phyloP scores from a whole-genome alignment of 441 rosid genomes.

The Syzygium syzygioides region DNA sequence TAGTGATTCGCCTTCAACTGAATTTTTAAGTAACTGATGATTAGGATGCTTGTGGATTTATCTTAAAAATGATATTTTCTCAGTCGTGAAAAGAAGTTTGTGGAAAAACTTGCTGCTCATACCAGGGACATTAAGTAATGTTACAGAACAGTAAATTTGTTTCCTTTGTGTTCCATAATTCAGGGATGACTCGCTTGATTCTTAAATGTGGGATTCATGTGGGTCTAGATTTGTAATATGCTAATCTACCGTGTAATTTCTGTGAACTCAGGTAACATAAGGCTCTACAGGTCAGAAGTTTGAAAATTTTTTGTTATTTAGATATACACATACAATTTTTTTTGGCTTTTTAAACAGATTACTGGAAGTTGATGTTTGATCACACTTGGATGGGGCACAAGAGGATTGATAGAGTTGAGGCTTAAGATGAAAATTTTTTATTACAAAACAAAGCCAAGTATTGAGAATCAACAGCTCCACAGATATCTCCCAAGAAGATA shows the following conservation, averaged over 20 bases:
- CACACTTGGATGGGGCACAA: background rate
- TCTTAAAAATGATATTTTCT: background rate
- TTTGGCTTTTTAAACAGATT: background rate
- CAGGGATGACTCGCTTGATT: background rate
- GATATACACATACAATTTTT: background rate
- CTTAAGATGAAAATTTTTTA: background rate
- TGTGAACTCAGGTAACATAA: no score
- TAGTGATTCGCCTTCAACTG: background rate
- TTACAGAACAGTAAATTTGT: background rate
- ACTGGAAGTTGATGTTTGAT: background rate
- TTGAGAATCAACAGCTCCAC: background rate
- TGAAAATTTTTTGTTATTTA: no score
- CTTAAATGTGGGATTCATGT: background rate
- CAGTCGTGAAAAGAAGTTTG: background rate
- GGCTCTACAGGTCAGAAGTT: no score
- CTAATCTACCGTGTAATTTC: background rate
- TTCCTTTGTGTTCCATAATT: background rate
- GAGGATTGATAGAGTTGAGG: background rate
- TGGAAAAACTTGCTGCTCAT: background rate
- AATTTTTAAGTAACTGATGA: background rate
- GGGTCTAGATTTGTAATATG: background rate
- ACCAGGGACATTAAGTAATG: background rate
- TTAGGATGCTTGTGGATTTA: background rate
- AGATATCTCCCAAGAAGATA: background rate
- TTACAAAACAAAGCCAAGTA: background rate